These are phyloP conservation scores for Pyrrhoderma lamaoense DNA, from an alignment of 1,284 basidiomycete species.

Conservation along the genomic window DNA sequence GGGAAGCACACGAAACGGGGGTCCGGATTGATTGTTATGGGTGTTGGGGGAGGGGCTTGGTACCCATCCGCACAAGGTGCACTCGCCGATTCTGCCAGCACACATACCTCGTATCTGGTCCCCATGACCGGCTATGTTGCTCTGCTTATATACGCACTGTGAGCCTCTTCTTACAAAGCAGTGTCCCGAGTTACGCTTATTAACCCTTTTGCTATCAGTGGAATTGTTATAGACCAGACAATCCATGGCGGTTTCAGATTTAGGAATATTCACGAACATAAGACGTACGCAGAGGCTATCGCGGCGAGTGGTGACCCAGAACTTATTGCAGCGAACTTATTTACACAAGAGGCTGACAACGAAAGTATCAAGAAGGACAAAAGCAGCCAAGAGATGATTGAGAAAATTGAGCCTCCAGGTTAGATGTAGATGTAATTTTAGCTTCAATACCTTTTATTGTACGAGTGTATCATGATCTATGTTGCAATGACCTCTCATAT, in stretches of 20 bases:
- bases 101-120: constrained; percentile 51
- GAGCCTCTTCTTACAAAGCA: constrained; percentile 24
- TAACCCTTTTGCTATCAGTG: constrained; percentile 28
- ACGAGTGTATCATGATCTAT: no score
- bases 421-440: background rate
- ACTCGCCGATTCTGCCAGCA: constrained; percentile 50
- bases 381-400: background rate
- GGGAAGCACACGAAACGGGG: constrained; percentile 65
- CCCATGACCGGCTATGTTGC: constrained; percentile 52
- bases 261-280: constrained; percentile 38
- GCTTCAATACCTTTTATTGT: no score
- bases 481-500: no score
- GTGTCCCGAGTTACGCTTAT: background rate
- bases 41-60: constrained; percentile 70
- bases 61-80: constrained; percentile 67
- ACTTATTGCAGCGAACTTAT: background rate
- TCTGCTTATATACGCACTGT: constrained; percentile 53
- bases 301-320: background rate
- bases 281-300: constrained; percentile 1
- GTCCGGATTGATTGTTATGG: constrained; percentile 67
- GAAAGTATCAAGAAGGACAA: constrained; percentile 9
- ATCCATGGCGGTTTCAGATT: constrained; percentile 42
- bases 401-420: background rate
- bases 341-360: constrained; percentile 1
- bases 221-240: constrained; percentile 46